phyloP scores from a whole-genome alignment of 108 stramenopile genomes.

The Poteriospumella lacustris region DNA sequence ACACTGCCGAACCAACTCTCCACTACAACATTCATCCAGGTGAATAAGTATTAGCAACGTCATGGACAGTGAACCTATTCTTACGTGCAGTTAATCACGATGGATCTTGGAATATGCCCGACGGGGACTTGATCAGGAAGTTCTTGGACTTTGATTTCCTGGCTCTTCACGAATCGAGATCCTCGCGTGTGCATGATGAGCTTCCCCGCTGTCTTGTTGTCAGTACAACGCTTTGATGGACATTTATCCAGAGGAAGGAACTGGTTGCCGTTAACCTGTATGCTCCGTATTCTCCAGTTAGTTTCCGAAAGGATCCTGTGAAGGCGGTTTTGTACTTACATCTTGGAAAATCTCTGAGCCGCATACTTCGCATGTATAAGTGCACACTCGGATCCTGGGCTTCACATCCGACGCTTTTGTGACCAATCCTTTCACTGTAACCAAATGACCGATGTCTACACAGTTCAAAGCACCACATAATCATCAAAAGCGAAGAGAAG shows the following conservation, averaged over 20 bases:
- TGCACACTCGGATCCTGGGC: slow-evolving; percentile 81
- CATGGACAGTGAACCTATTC: too few species aligned
- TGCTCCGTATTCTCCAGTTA: too few species aligned
- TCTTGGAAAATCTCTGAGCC: slow-evolving; percentile 90
- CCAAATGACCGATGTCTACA: slow-evolving; percentile 73
- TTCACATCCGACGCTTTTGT: slow-evolving; percentile 89
- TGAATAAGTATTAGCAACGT: too few species aligned
- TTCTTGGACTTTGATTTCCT: slow-evolving; percentile 94
- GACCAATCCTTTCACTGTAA: slow-evolving; percentile 82
- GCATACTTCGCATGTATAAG: slow-evolving; percentile 96
- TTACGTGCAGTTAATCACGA: slow-evolving; percentile 10
- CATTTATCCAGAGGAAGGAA: slow-evolving; percentile 73
- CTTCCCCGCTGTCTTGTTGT: slow-evolving; percentile 28
- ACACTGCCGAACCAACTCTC: slow-evolving; percentile 76
- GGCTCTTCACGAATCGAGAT: slow-evolving; percentile 89
- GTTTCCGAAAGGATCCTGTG: too few species aligned
- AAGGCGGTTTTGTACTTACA: too few species aligned
- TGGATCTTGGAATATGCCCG: slow-evolving; percentile 77
- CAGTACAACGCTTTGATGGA: slow-evolving; percentile 57
- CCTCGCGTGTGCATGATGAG: slow-evolving; percentile 74
- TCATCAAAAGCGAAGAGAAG: too few species aligned
- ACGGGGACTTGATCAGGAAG: slow-evolving; percentile 91
- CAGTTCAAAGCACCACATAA: too few species aligned
- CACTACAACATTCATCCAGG: too few species aligned
- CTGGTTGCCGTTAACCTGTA: slow-evolving; percentile 54